Base-by-base conservation (phyloP, 1,284 basidiomycete genomes). In the Anthracocystis panici-leucophaei region DNA sequence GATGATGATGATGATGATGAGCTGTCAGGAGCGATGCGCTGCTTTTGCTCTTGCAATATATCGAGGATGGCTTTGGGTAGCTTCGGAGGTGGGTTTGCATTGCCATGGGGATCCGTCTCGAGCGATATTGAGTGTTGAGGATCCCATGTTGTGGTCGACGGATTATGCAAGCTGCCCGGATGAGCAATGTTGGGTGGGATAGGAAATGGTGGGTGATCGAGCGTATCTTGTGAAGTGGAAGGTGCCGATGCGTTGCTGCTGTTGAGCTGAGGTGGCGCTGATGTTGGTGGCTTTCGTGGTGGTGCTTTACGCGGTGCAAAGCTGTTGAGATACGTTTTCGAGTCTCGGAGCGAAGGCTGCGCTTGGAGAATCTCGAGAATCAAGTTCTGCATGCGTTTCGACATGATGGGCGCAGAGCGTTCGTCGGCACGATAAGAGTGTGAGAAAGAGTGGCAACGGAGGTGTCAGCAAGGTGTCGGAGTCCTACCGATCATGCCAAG, bases 361-460 rank as follows among this genome's bases (percentile, higher is more conserved):
- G 97, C 92, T 75, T 93, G 91, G 58, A 99, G 89, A 80, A 99
- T 93, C 52, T 94, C 96, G 57, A 99, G 88, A 84, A 99, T 96
- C 83, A 99, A 95, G 83, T 97, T 95, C 95, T 99, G 85, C 67
- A 82, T 74, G 40, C 69, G 76, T 65, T 77, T 78, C 52, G 82
- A 82, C 73, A 82, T 81, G 59, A 23, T 70, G 35, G 53, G 40
- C 33, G 52, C 57, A 42, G 10, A 18, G 29, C 7, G 27, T 4
- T 8, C 21, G 27, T 29, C n/a, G 35, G 31, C 25, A 25, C 16
- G 50, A 53, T 49, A 25, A 23, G 46, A 18, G 18, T 9, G 35
- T 38, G 27, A 7, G 27, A 21, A 18, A 42, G 27, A 14, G 29
- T 14, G 10, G 11, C 10, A 49, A 45, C 20, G 33, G 27, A 14